phyloP scores from a whole-genome alignment of 495 filamentous ascomycete species.

The Choiromyces venosus region DNA sequence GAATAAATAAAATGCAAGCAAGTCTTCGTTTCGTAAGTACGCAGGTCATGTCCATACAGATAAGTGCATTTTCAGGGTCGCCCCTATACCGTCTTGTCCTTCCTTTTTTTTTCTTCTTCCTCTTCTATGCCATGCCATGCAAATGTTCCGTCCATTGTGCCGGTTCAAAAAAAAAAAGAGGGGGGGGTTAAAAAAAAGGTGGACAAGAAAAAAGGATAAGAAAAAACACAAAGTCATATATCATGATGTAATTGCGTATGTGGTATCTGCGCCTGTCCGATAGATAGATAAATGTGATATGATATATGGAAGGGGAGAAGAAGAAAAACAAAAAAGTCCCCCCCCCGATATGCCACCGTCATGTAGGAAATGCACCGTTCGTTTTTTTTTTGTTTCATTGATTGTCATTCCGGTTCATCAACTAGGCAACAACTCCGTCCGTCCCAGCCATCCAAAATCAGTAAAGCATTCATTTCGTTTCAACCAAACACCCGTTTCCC shows the following conservation, averaged over 20 bases:
- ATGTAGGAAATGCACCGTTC: neutral
- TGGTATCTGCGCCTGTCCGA: neutral
- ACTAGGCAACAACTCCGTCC: neutral
- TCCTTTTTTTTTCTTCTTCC: neutral
- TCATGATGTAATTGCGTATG: neutral
- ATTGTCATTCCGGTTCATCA: neutral
- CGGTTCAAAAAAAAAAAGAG: neutral
- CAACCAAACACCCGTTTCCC: neutral
- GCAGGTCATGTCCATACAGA: neutral
- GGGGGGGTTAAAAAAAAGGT: neutral
- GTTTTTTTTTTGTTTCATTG: neutral
- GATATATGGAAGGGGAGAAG: neutral
- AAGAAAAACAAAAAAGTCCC: neutral
- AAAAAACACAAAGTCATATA: neutral
- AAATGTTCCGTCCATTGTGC: neutral
- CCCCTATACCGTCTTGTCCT: neutral
- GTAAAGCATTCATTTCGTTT: neutral
- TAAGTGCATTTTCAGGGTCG: neutral
- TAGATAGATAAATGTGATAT: neutral
- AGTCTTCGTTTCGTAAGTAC: neutral
- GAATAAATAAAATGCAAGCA: neutral
- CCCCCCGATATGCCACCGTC: neutral
- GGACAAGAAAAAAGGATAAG: neutral
- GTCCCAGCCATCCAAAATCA: neutral
- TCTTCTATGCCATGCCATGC: too few relatives aligned